Evolutionary conservation across 208 protist genomes (phyloP).

Genomic region (Sergeia podlipaevii): DNA sequence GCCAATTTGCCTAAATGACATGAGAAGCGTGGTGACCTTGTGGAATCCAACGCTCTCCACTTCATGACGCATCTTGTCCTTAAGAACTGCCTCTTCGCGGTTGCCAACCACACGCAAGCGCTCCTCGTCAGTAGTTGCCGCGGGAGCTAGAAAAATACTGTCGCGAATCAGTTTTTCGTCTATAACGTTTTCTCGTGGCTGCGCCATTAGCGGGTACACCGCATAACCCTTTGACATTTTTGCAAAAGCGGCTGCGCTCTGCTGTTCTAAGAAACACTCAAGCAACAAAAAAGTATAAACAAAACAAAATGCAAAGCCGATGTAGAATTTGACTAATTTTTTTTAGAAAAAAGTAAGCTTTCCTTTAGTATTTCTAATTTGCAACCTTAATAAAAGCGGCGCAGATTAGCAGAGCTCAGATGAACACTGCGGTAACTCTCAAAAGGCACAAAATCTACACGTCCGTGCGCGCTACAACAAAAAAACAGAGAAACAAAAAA

Average conservation of each 20-base stretch:
- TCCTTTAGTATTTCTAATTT: no score
- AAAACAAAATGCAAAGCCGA: background rate
- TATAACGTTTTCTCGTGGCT: conserved; percentile 68
- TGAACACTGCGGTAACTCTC: no score
- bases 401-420: no score
- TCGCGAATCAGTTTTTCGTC: conserved; percentile 77
- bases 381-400: no score
- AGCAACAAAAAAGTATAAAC: background rate
- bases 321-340: background rate
- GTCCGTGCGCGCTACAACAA: no score
- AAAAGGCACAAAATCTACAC: no score
- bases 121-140: conserved; percentile 69
- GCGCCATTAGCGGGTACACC: conserved; percentile 60
- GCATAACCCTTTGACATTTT: conserved; percentile 73
- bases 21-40: conserved; percentile 57
- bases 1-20: conserved; percentile 65
- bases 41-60: conserved; percentile 52
- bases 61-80: conserved; percentile 46
- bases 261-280: background rate
- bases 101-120: conserved; percentile 68
- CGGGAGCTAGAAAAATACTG: conserved; percentile 60
- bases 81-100: conserved; percentile 45
- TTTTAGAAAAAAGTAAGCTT: background rate
- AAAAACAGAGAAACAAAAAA: conserved; percentile 3
- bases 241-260: background rate